Evolutionary conservation across 257 asterid species (phyloP), one percentile per base, ranked within the genome.

Genomic region (Petrea volubilis): DNA sequence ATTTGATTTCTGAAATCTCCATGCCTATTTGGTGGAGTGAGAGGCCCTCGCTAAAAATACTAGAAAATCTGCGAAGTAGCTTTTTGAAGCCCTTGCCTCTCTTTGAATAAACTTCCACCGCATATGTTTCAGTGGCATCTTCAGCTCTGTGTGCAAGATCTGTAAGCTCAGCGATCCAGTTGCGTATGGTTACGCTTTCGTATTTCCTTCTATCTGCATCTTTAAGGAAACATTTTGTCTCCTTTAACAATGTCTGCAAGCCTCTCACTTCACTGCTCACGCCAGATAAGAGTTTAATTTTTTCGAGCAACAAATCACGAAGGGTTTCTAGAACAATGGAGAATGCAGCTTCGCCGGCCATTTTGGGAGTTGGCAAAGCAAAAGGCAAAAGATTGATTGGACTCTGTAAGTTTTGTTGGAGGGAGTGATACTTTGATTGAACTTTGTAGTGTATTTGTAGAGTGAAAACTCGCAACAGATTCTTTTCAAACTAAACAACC

Each of bases 91-190:
- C 50, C n/a, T n/a, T 50, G 55, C 47, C 51, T 20, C 41, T n/a
- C n/a, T n/a, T n/a, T n/a, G n/a, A n/a, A n/a, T n/a, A n/a, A n/a
- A n/a, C n/a, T n/a, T n/a, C n/a, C n/a, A n/a, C n/a, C n/a, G n/a
- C n/a, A n/a, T n/a, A n/a, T n/a, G n/a, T n/a, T n/a, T n/a, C n/a
- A n/a, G 65, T 27, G 31, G 57, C 60, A 25, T 79, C 75, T 61
- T 65, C 67, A 3, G 78, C 50, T 36, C 43, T 23, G 18, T 64
- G 34, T 3, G 56, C 67, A 23, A 65, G 66, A 18, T 73, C 68
- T 53, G 67, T 56, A 31, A 69, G 44, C 11, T 73, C 60, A 9
- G 33, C 25, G 21, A 64, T 36, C 78, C 68, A 64, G 10, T 33
- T 28, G 13, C 27, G 1, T 47, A 73, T n/a, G 4, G 47, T 47